phyloP scores from a whole-genome alignment of 2,329 filamentous ascomycete species.

The Fusarium hostae region DNA sequence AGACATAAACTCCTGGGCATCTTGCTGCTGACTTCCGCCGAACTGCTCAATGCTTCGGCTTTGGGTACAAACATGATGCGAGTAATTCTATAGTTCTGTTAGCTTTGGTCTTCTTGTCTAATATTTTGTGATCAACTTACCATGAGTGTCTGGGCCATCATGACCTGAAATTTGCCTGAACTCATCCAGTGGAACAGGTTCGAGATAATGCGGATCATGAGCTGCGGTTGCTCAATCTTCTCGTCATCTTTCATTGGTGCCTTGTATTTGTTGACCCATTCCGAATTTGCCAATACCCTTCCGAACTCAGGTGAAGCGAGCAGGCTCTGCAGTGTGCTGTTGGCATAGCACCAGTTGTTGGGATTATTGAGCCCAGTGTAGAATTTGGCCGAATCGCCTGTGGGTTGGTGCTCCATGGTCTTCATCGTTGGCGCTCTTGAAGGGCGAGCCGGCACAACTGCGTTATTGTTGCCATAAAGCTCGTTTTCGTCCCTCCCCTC shows the following conservation, averaged over 20 bases:
- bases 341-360: constrained; percentile 89
- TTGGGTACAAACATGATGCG: constrained; percentile 51
- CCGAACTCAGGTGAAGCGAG: constrained; percentile 78
- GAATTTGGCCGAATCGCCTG: constrained; percentile 39
- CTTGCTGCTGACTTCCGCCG: constrained; percentile 83
- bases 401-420: constrained; percentile 60
- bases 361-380: constrained; percentile 81
- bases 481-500: constrained; percentile 52
- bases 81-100: constrained; percentile 63
- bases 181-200: constrained; percentile 69
- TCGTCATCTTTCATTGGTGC: constrained; percentile 72
- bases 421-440: constrained; percentile 51
- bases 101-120: constrained; percentile 33
- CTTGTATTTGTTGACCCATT: constrained; percentile 73
- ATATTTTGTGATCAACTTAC: constrained; percentile 54
- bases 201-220: constrained; percentile 69
- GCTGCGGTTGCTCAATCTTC: constrained; percentile 63
- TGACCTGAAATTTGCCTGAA: constrained; percentile 59
- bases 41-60: constrained; percentile 59
- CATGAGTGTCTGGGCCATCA: constrained; percentile 68
- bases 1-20: constrained; percentile 88
- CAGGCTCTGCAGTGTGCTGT: constrained; percentile 86
- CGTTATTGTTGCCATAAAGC: constrained; percentile 54
- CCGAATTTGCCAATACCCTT: constrained; percentile 67
- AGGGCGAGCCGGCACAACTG: constrained; percentile 52